phyloP scores from a whole-genome alignment of 805 yeast genomes.

The Candida ascalaphidarum region DNA sequence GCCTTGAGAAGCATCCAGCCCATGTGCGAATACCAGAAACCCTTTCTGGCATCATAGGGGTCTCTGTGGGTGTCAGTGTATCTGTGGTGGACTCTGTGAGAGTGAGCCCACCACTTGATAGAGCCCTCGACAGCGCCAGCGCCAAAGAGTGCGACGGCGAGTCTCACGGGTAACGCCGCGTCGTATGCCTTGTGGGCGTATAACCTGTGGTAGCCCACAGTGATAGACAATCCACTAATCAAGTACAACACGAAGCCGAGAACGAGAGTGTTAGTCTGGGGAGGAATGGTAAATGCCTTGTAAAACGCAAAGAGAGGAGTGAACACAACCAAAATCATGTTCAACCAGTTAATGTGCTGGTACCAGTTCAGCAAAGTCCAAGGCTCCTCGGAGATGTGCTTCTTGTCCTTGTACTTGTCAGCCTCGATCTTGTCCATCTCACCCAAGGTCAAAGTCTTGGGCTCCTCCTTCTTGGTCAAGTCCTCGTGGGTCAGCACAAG shows the following conservation, averaged over 20 bases:
- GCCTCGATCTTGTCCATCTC: slow-evolving; percentile 32
- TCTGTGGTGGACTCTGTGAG: slow-evolving; percentile 81
- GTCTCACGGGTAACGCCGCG: slow-evolving; percentile 51
- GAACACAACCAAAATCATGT: slow-evolving; percentile 52
- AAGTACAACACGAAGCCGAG: slow-evolving; percentile 48
- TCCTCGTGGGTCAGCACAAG: slow-evolving; percentile 63
- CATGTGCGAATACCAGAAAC: slow-evolving; percentile 77
- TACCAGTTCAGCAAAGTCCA: slow-evolving; percentile 72
- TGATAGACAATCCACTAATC: slow-evolving; percentile 65
- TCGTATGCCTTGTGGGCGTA: slow-evolving; percentile 71
- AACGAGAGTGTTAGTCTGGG: slow-evolving; percentile 42
- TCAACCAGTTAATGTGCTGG: slow-evolving; percentile 72
- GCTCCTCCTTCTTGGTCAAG: slow-evolving; percentile 44
- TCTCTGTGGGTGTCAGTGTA: slow-evolving; percentile 78
- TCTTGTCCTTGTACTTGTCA: slow-evolving; percentile 27
- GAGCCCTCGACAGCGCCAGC: slow-evolving; percentile 82
- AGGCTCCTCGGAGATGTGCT: slow-evolving; percentile 70
- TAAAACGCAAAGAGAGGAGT: slow-evolving; percentile 50
- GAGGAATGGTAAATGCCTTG: slow-evolving; percentile 37
- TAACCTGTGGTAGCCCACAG: slow-evolving; percentile 78
- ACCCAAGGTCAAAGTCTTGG: slow-evolving; percentile 12
- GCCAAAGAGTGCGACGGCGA: slow-evolving; percentile 69
- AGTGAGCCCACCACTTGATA: slow-evolving; percentile 84
- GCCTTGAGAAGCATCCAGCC: slow-evolving; percentile 82
- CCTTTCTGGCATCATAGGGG: slow-evolving; percentile 79